A percentile compares a stretch with the other conserved stretches of the same genome.
Conservation (phyloP, 2,329 filamentous ascomycete genomes). For the Claviceps pusilla region DNA sequence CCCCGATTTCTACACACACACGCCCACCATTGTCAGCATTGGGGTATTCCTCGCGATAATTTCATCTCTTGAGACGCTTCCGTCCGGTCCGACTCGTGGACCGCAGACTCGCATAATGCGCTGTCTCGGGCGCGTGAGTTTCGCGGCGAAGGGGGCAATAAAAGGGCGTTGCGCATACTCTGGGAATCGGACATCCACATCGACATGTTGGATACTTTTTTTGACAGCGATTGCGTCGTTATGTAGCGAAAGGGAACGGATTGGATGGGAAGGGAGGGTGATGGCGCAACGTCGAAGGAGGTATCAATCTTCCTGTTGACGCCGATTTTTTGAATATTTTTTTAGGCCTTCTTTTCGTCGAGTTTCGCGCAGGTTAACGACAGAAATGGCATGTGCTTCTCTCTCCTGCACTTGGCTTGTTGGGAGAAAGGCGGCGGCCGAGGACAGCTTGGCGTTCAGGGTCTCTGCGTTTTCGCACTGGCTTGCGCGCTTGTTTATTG, state of each 20-base stretch:
- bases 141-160: background rate
- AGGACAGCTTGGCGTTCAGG: background rate
- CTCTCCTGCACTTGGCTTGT: background rate
- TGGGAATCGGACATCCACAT: slow-evolving; percentile 96
- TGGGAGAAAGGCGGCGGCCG: background rate
- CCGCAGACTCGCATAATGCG: background rate
- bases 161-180: slow-evolving; percentile 44
- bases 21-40: slow-evolving; percentile 4
- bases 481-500: background rate
- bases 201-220: slow-evolving; percentile 30
- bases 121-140: background rate
- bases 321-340: no score
- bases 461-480: background rate
- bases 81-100: background rate
- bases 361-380: background rate
- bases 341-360: background rate
- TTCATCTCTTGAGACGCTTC: background rate
- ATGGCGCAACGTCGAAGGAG: background rate
- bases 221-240: background rate
- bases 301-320: background rate
- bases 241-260: background rate
- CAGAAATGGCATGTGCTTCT: background rate
- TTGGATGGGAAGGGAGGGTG: background rate
- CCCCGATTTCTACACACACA: slow-evolving; percentile 64
- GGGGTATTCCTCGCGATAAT: background rate